Evolutionary conservation across 2,329 filamentous ascomycete genomes (phyloP), one percentile per base, ranked within the genome.

Genomic region (Bipolaris zeicola): DNA sequence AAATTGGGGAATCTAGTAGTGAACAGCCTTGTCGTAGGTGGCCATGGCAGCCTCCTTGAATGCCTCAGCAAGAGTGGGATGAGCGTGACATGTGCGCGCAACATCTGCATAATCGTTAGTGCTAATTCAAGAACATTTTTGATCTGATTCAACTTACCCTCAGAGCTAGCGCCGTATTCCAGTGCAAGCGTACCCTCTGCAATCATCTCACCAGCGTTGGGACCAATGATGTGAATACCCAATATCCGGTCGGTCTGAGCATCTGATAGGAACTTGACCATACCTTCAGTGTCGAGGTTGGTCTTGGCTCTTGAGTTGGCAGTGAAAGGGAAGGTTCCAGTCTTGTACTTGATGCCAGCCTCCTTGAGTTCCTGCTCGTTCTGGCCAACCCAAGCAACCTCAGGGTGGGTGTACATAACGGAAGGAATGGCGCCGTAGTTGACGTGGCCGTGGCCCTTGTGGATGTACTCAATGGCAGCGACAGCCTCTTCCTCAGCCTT

Each of bases 21-120:
- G 95, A 77, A 99, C 96, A 66, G 95, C 89, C 84, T 96, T 95
- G 72, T 88, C 87, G 82, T 96, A 92, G 48, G 94, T 97, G 61
- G 92, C 91, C 95, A 99, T 98, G 68, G 95, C 95, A 72, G 95
- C 95, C 86, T 99, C 95, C 85, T 99, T 99, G 86, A 99, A 98
- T 42, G 95, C 95, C 83, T 99, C 95, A 22, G 94, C 88, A 58
- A 99, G 85, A 49, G 93, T 97, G 54, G 95, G 95, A 81, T 99
- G 95, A 53, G 95, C 95, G 80, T 99, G 95, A 80, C 91, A 95
- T 64, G 95, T 98, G 74, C 95, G 87, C 55, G 74, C 75, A 63
- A 77, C 70, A 58, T 77, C 75, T 74, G 49, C 3, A 41, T 20
- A 3, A 34, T 36, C 3, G 31, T 73, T 65, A 73, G 67, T 31